These are phyloP conservation scores for Chrysoporthe puriensis DNA, from an alignment of 2,329 filamentous ascomycete species.

Conservation along the genomic window DNA sequence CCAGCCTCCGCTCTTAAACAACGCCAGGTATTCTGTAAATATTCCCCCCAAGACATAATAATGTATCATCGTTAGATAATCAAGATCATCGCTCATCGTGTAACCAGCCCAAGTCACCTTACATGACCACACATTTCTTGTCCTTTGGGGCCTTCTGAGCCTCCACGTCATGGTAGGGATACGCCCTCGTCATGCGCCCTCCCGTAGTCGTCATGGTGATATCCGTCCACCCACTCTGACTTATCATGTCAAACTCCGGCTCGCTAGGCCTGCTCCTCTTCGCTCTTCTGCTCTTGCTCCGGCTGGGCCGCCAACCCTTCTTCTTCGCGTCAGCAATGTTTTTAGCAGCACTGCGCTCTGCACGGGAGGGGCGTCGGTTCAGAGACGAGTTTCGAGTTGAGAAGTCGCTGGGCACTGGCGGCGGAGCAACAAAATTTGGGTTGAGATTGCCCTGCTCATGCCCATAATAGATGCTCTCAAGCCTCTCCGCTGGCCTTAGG, in stretches of 20 bases:
- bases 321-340: conserved; percentile 65
- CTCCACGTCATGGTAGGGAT: conserved; percentile 1
- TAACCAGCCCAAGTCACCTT: conserved; percentile 29
- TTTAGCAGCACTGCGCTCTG: conserved; percentile 63
- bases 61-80: neutral
- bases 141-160: conserved; percentile 40
- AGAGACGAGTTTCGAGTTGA: conserved; percentile 46
- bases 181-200: conserved; percentile 22
- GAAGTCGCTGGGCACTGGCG: conserved; percentile 36
- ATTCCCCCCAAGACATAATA: neutral
- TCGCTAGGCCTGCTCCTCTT: conserved; percentile 41
- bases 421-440: conserved; percentile 15
- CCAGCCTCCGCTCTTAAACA: neutral
- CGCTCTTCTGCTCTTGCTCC: conserved; percentile 43
- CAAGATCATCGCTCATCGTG: neutral
- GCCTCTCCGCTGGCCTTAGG: conserved; percentile 52
- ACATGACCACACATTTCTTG: conserved; percentile 60
- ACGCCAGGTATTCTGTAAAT: neutral
- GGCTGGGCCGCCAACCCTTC: conserved; percentile 53
- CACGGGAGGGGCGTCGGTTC: conserved; percentile 55
- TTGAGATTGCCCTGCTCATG: conserved; percentile 17
- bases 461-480: conserved; percentile 59
- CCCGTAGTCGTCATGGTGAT: conserved; percentile 41
- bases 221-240: conserved; percentile 58
- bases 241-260: conserved; percentile 45